Conservation (phyloP, 768 basidiomycete genomes). For the Tricholoma sp. region DNA sequence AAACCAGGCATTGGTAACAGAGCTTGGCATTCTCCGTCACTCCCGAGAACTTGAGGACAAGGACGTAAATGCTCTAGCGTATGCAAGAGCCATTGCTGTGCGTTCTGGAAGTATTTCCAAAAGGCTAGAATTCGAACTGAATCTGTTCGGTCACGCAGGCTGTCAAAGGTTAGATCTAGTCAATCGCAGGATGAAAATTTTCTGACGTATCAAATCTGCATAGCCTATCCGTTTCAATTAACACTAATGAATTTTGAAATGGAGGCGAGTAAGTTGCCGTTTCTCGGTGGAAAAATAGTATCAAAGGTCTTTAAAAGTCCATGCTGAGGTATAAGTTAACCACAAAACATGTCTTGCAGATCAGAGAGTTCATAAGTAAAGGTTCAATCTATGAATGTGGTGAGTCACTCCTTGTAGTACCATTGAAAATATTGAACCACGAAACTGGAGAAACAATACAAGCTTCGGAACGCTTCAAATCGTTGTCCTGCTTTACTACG, state of each 20-base stretch:
- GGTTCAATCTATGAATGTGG: constrained; percentile 60
- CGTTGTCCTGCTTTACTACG: constrained; percentile 53
- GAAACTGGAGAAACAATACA: constrained; percentile 37
- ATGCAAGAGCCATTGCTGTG: constrained; percentile 69
- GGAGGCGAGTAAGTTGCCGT: constrained; percentile 40
- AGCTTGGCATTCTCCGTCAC: constrained; percentile 54
- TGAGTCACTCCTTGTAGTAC: constrained; percentile 18
- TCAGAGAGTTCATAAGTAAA: constrained; percentile 54
- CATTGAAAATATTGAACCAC: background rate
- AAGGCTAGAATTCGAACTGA: constrained; percentile 10
- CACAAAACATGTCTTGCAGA: constrained; percentile 29
- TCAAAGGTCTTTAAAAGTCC: constrained; percentile 34
- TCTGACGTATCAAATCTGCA: background rate
- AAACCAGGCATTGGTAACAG: constrained; percentile 59
- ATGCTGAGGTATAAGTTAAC: background rate
- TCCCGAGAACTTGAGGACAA: constrained; percentile 65
- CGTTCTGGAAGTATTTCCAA: constrained; percentile 19
- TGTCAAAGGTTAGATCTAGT: constrained; percentile 38
- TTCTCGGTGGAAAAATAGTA: constrained; percentile 44
- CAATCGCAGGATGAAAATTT: background rate
- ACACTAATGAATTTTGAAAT: constrained; percentile 28
- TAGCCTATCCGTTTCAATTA: constrained; percentile 47
- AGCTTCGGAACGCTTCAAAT: constrained; percentile 46
- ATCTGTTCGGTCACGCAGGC: constrained; percentile 22
- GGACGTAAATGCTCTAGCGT: constrained; percentile 62